Evolutionary conservation across 768 basidiomycete species (phyloP).

Genomic region (Phylloporus rhodoxanthus): DNA sequence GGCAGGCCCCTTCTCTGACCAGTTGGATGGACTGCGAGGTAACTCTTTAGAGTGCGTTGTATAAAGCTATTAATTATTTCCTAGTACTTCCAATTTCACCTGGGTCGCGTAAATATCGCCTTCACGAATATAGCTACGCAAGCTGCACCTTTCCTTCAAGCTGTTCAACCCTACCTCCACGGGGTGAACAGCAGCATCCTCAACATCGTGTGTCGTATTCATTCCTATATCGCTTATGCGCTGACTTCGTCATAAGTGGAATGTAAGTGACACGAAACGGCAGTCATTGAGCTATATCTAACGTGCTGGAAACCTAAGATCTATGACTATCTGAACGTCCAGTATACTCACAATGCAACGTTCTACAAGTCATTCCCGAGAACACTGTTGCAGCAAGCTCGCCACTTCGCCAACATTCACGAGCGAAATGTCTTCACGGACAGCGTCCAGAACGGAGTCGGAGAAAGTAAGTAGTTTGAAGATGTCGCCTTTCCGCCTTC

Average conservation of each 20-base stretch:
- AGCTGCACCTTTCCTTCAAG: slow-evolving; percentile 60
- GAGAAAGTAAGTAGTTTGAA: slow-evolving; percentile 54
- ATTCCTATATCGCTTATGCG: background rate
- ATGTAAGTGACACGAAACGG: slow-evolving; percentile 42
- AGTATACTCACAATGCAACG: slow-evolving; percentile 75
- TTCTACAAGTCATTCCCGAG: slow-evolving; percentile 69
- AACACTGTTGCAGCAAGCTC: slow-evolving; percentile 64
- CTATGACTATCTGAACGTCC: slow-evolving; percentile 70
- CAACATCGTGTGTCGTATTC: slow-evolving; percentile 50
- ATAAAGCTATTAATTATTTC: background rate
- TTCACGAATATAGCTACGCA: slow-evolving; percentile 52
- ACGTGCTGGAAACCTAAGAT: slow-evolving; percentile 38
- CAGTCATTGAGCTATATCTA: background rate
- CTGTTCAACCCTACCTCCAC: slow-evolving; percentile 61
- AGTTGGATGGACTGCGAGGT: slow-evolving; percentile 66
- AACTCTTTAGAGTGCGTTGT: background rate
- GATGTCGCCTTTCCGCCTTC: background rate
- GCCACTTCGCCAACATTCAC: slow-evolving; percentile 70
- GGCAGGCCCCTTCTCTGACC: slow-evolving; percentile 56
- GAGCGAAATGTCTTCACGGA: slow-evolving; percentile 71
- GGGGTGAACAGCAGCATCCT: slow-evolving; percentile 56
- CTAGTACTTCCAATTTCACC: slow-evolving; percentile 27
- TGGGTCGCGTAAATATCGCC: slow-evolving; percentile 18
- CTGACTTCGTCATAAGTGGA: slow-evolving; percentile 43
- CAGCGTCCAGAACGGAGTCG: slow-evolving; percentile 50